Base-by-base conservation (phyloP, 2,329 filamentous ascomycete genomes). In the Hypoxylon sp. region DNA sequence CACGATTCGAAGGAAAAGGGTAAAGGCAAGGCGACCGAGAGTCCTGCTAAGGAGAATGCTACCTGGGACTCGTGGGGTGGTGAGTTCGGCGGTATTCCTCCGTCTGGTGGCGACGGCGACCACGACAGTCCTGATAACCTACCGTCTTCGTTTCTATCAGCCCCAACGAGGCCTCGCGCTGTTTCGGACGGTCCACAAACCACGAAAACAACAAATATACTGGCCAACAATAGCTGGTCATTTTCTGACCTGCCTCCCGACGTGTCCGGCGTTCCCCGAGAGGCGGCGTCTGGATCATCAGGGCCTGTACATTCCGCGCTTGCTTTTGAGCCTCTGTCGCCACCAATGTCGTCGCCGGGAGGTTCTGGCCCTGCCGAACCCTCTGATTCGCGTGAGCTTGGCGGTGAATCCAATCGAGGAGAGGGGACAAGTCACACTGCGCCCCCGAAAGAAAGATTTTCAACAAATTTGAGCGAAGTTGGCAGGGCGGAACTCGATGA, bases 221-320 rank as follows among this genome's bases (percentile, higher is more conserved):
- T 88, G 13, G 84, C 79, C 1, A 84, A 84, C 67, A 86, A 86
- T 60, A 87, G 75, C 63, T 88, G 85, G 86, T 80, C 79, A 0
- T 88, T 87, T 63, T 74, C 77, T 3, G 73, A 73, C 20, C 60
- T 83, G 6, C 72, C 75, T 17, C 47, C 66, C 9, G 59, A 70
- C 27, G 5, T 45, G 23, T 17, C 46, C 7, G 42, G 40, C 18
- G 40, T 42, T 9, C 23, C 42, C 37, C 37, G 23, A 10, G 59
- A 60, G 4, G 42, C 37, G 11, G 18, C 46, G n/a, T 57, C 57
- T n/a, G 63, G 52, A 7, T 56, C 49, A 15, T 18, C 58, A 3
- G 15, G 48, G 18, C 23, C 48, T 10, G 33, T 18, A 21, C 24
- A 33, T 23, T 18, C 18, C 26, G 20, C 21, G 43, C 23, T 46